A percentile compares a stretch with the other conserved stretches of the same genome.
Evolutionary conservation across 2,329 filamentous ascomycete species (phyloP).

Genomic region (Beauveria brongniartii): DNA sequence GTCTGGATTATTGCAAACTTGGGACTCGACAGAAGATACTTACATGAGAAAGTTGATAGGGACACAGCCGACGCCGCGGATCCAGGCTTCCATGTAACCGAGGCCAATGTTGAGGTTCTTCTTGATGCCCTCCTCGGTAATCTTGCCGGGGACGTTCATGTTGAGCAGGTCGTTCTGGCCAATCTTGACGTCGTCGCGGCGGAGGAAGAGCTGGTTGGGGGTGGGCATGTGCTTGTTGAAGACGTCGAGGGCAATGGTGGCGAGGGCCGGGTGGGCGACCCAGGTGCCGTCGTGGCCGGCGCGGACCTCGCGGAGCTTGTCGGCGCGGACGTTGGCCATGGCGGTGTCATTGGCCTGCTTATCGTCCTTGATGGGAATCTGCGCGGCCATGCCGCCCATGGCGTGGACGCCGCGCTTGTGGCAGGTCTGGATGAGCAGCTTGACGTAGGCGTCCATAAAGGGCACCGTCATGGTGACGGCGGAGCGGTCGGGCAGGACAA

Average conservation of each 20-base stretch:
- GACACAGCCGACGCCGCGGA: constrained; percentile 88
- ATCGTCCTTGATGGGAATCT: constrained; percentile 98
- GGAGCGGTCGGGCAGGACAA: constrained; percentile 85
- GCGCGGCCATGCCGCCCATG: constrained; percentile 97
- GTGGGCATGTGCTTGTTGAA: constrained; percentile 99
- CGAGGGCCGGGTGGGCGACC: constrained; percentile 94
- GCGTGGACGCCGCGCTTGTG: constrained; percentile 95
- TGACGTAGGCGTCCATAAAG: constrained; percentile 96
- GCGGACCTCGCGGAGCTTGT: constrained; percentile 92
- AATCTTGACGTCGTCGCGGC: constrained; percentile 82
- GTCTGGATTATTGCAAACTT: background rate
- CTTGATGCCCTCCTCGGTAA: constrained; percentile 91
- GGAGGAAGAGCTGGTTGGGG: constrained; percentile 88
- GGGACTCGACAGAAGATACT: constrained; percentile 14
- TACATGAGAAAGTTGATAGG: constrained; percentile 96
- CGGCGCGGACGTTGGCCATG: constrained; percentile 85
- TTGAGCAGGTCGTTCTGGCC: constrained; percentile 87
- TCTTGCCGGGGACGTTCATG: constrained; percentile 89
- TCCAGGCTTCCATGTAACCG: constrained; percentile 98
- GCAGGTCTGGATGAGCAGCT: constrained; percentile 96
- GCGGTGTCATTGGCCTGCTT: constrained; percentile 83
- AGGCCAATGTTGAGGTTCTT: constrained; percentile 98
- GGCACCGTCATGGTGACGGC: constrained; percentile 95
- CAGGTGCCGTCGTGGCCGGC: constrained; percentile 95
- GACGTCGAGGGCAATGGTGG: constrained; percentile 77